Conservation (phyloP, 371 early-diverging fungal species). For the Funneliformis caledonium region DNA sequence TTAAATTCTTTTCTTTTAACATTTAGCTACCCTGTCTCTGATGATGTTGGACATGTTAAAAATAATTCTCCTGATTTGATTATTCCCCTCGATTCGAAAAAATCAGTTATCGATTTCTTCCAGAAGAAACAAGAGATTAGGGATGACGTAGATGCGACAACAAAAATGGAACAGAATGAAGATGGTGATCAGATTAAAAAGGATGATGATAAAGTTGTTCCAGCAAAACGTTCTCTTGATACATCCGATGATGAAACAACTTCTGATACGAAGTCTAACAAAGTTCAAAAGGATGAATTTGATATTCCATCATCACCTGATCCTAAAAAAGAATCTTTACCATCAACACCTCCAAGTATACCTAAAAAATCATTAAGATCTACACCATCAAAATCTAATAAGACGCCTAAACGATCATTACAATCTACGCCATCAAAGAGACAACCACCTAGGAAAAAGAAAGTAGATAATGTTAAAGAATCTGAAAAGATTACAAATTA, state of each 20-base stretch:
- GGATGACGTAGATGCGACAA: background rate
- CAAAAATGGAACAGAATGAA: background rate
- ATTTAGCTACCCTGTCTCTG: conserved; percentile 47
- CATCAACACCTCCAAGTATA: background rate
- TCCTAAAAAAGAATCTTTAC: background rate
- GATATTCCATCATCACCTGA: background rate
- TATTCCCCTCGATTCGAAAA: conserved; percentile 44
- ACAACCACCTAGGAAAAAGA: background rate
- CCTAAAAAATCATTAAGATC: background rate
- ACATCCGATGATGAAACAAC: background rate
- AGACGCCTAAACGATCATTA: background rate
- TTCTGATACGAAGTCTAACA: background rate
- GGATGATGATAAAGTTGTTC: background rate
- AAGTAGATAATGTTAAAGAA: background rate
- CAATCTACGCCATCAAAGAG: background rate
- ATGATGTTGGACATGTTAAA: conserved; percentile 54
- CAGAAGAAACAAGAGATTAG: background rate
- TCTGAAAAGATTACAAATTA: background rate
- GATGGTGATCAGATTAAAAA: background rate
- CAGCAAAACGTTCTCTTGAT: background rate
- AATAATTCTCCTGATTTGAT: conserved; percentile 56
- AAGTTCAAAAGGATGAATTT: background rate
- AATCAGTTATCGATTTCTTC: background rate
- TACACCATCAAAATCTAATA: background rate
- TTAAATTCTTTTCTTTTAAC: background rate